These are phyloP conservation scores for Beauveria rudraprayagi DNA, from an alignment of 2,329 filamentous ascomycete species.

Conservation along the genomic window DNA sequence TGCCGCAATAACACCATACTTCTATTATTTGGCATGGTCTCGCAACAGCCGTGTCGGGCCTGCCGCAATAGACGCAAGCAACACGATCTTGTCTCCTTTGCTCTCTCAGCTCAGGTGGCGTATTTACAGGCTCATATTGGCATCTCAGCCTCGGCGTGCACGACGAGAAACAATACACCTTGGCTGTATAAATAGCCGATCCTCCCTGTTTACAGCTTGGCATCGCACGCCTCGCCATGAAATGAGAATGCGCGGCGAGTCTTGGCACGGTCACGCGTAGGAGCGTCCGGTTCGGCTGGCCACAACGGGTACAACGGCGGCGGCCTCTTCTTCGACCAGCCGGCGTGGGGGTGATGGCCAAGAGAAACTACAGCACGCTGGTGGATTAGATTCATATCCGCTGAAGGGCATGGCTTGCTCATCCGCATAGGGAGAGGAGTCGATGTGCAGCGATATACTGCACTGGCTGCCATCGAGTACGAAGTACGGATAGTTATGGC, in stretches of 20 bases:
- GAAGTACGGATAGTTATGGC: too few relatives aligned
- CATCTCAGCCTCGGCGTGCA: slow-evolving; percentile 3
- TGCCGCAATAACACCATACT: neutral
- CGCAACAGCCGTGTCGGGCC: neutral
- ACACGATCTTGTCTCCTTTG: neutral
- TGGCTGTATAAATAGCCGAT: neutral
- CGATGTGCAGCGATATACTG: neutral
- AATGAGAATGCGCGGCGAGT: neutral
- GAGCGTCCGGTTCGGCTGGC: neutral
- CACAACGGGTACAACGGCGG: neutral
- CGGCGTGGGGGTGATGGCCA: neutral
- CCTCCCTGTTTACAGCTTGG: neutral
- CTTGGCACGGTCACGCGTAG: slow-evolving; percentile 3
- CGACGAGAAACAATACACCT: neutral
- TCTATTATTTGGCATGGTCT: neutral
- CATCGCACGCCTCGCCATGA: neutral
- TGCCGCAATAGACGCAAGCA: neutral
- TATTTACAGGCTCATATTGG: neutral
- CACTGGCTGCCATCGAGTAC: neutral
- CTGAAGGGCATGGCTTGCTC: neutral
- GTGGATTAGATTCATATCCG: neutral
- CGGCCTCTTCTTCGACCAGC: neutral
- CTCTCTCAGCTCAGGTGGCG: neutral
- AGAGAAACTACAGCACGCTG: neutral
- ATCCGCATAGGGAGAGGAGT: too few relatives aligned